A percentile compares a stretch with the other conserved stretches of the same genome.
phyloP scores from a whole-genome alignment of 108 stramenopile species.

The Asterionellopsis glacialis region DNA sequence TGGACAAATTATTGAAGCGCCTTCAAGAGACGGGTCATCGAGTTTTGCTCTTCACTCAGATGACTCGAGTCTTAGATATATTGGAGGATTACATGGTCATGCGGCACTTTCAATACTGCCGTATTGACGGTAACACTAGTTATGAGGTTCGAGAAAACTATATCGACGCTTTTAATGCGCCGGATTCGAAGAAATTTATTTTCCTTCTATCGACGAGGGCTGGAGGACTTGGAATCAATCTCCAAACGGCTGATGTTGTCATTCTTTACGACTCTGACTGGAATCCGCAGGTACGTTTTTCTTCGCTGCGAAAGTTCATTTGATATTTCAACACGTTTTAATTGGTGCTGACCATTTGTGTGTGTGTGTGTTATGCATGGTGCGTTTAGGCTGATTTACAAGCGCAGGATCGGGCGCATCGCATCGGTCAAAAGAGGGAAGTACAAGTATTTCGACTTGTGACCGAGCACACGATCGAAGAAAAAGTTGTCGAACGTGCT shows the following conservation, averaged over 20 bases:
- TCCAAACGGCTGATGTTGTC: conserved; percentile 67
- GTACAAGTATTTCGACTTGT: conserved; percentile 95
- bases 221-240: conserved; percentile 93
- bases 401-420: conserved; percentile 91
- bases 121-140: conserved; percentile 96
- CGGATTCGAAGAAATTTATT: conserved; percentile 79
- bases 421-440: conserved; percentile 84
- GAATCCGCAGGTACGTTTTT: conserved; percentile 90
- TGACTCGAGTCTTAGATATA: conserved; percentile 95
- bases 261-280: conserved; percentile 96
- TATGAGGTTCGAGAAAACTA: conserved; percentile 90
- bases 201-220: conserved; percentile 88
- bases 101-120: conserved; percentile 77
- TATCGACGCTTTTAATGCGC: conserved; percentile 92
- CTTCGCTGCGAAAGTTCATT: neutral
- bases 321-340: neutral
- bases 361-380: neutral
- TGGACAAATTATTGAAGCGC: conserved; percentile 87
- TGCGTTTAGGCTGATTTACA: conserved; percentile 57
- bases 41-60: conserved; percentile 96
- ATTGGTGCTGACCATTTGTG: neutral
- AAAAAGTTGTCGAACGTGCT: conserved; percentile 99
- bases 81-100: conserved; percentile 90
- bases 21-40: conserved; percentile 87
- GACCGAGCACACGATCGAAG: conserved; percentile 97